A percentile compares a stretch with the other conserved stretches of the same genome.
These are phyloP conservation scores for Bombardia bombarda DNA, from an alignment of 495 filamentous ascomycete species.

Conservation along the genomic window DNA sequence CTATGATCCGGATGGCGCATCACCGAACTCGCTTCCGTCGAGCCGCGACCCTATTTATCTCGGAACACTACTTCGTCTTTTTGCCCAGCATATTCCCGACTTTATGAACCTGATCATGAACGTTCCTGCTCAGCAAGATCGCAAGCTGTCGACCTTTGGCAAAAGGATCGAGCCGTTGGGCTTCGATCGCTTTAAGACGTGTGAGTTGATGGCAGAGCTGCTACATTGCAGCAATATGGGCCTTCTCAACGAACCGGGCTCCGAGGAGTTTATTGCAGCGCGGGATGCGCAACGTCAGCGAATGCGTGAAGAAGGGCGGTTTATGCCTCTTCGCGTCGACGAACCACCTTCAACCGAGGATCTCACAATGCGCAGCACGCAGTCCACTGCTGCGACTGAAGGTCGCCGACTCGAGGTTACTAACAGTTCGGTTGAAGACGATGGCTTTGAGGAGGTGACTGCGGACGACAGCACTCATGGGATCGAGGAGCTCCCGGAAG, in stretches of 20 bases:
- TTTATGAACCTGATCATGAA: constrained; percentile 89
- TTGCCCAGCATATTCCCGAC: constrained; percentile 84
- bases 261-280: constrained; percentile 74
- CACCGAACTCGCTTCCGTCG: constrained; percentile 68
- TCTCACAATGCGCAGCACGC: constrained; percentile 38
- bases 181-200: constrained; percentile 98
- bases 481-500: constrained; percentile 41
- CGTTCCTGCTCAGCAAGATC: constrained; percentile 41
- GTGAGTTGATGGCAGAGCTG: constrained; percentile 96
- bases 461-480: constrained; percentile 55
- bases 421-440: constrained; percentile 70
- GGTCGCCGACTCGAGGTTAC: constrained; percentile 58
- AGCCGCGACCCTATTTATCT: constrained; percentile 94
- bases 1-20: constrained; percentile 86
- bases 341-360: constrained; percentile 31
- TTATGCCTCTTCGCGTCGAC: constrained; percentile 27
- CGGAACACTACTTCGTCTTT: constrained; percentile 82
- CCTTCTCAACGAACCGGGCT: constrained; percentile 85
- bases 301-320: constrained; percentile 61
- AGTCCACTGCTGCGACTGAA: constrained; percentile 40
- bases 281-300: constrained; percentile 76
- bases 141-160: constrained; percentile 64
- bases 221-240: constrained; percentile 99
- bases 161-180: constrained; percentile 87
- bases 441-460: constrained; percentile 89